Base-by-base conservation (phyloP, 129 eudicot genomes). In the Logfia minima region DNA sequence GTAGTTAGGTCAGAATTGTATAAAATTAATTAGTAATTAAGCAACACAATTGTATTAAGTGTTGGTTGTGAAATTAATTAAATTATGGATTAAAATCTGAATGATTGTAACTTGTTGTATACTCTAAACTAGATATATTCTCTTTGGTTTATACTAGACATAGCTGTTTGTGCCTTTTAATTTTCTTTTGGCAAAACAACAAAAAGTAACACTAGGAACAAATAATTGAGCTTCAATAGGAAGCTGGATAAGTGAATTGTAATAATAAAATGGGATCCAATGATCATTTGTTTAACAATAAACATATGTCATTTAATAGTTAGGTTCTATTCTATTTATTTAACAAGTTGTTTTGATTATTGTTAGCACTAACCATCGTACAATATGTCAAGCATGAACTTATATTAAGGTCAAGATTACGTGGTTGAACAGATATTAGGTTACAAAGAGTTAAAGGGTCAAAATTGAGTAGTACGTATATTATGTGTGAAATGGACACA, bases 191-290 rank as follows among this genome's bases (percentile, higher is more conserved):
- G 75, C 24, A 63, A 72, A 56, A 72, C 55, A 71, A 61, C 83
- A 79, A 31, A 71, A 62, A 71, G 73, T 55, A 68, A 59, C 56
- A 35, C 19, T 1, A 63, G 68, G 39, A 17, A 64, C 68, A 64
- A 80, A 80, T 80, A 37, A 74, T 74, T 74, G 80, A 80, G 84
- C 84, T 80, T 80, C 79, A 55, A 35, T 58, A 18, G 43, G 75
- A 80, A 80, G 79, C 74, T 72, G 68, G 75, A 68, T 53, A 24
- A 58, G 18, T 26, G 32, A 62, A 11, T 62, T 4, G 37, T 78
- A 1, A 14, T 51, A 52, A 51, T 11, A 23, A 26, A 66, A 37
- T 59, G 29, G 84, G 63, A 80, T 80, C 80, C 76, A 74, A 67
- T 68, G 76, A 43, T 43, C 22, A 16, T 26, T 26, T 26, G 29